These are phyloP conservation scores for Intubia oerlemansii DNA, from an alignment of 2,329 filamentous ascomycete species.

Conservation along the genomic window DNA sequence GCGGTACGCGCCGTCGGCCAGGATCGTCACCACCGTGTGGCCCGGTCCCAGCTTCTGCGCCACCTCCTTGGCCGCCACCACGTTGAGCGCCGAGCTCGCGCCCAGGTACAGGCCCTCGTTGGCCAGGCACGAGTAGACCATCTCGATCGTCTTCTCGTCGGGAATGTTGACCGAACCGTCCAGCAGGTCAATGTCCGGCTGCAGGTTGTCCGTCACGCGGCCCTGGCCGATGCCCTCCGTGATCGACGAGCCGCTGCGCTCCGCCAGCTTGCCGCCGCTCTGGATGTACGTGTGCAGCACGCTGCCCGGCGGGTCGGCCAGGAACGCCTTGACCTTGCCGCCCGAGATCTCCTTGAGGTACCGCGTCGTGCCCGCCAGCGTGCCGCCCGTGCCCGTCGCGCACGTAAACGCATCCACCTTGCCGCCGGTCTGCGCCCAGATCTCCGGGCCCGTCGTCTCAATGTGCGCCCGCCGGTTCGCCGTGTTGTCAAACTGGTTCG, in stretches of 20 bases:
- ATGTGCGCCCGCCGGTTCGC: slow-evolving; percentile 89
- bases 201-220: slow-evolving; percentile 83
- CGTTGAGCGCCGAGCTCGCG: slow-evolving; percentile 83
- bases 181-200: slow-evolving; percentile 61
- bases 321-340: slow-evolving; percentile 64
- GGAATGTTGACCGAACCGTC: slow-evolving; percentile 70
- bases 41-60: slow-evolving; percentile 77
- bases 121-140: slow-evolving; percentile 92
- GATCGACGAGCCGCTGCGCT: slow-evolving; percentile 69
- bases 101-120: slow-evolving; percentile 92
- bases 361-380: slow-evolving; percentile 68
- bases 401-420: slow-evolving; percentile 88
- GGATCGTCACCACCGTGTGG: slow-evolving; percentile 77
- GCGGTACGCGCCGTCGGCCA: slow-evolving; percentile 92
- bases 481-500: slow-evolving; percentile 94
- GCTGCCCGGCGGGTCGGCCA: slow-evolving; percentile 85
- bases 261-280: slow-evolving; percentile 63
- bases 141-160: slow-evolving; percentile 89
- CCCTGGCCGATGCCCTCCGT: slow-evolving; percentile 97
- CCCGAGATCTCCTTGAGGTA: slow-evolving; percentile 69
- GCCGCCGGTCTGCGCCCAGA: slow-evolving; percentile 80
- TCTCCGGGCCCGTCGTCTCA: slow-evolving; percentile 92
- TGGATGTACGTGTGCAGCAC: slow-evolving; percentile 84
- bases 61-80: slow-evolving; percentile 85
- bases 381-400: slow-evolving; percentile 81